Evolutionary conservation across 202 grass and related monocot species (phyloP), one percentile per base, ranked within the genome.

Genomic region (Eragrostis tef): DNA sequence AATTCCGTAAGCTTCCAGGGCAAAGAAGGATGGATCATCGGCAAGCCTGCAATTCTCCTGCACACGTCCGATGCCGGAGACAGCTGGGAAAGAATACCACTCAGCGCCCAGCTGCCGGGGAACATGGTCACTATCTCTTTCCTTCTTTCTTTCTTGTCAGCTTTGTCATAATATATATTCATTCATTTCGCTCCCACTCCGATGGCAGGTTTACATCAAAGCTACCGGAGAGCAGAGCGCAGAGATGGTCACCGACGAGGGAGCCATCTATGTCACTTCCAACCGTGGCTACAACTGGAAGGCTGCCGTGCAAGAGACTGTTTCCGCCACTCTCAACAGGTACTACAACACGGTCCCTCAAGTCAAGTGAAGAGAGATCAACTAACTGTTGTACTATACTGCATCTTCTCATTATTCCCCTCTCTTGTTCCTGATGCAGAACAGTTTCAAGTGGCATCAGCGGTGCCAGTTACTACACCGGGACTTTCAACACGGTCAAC

Each of bases 381-480:
- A n/a, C n/a, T n/a, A n/a, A n/a, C n/a, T n/a, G n/a, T n/a, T n/a
- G n/a, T n/a, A n/a, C n/a, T n/a, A n/a, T n/a, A n/a, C n/a, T n/a
- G n/a, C n/a, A n/a, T n/a, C n/a, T n/a, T n/a, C n/a, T n/a, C n/a
- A n/a, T n/a, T n/a, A n/a, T 31, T 39, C 34, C 34, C 34, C 34
- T 39, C 73, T 74, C 44, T 77, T 92, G 20, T 88, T 57, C 86
- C 52, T 85, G 78, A 45, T 93, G 74, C 94, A 97, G 94, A 90
- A 98, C 94, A 89, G 92, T 98, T 84, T 98, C 94, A n/a, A 98
- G 94, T 90, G 94, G 94, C 71, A 94, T 98, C 77, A 98, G 94
- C 16, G 94, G 94, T 80, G 94, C 94, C 0, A 98, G 94, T 53
- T 94, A 98, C 86, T 98, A 98, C 77, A 98, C 94, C 3, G 94